phyloP scores from a whole-genome alignment of 108 stramenopile species.

The Schizochytrium sp. region DNA sequence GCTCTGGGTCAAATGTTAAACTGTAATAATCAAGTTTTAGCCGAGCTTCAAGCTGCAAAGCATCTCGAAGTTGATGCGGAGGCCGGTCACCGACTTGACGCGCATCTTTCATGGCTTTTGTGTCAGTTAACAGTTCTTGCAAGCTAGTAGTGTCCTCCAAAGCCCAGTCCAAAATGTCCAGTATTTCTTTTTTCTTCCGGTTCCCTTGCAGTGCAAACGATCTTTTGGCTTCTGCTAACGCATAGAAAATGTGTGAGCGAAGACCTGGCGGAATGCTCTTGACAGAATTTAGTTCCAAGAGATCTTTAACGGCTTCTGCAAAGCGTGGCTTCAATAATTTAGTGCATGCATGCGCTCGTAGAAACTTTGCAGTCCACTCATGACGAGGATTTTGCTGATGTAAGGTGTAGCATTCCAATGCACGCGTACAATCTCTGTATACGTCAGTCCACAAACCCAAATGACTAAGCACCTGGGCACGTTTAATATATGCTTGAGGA shows the following conservation, averaged over 20 bases:
- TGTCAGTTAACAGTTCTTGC: too few relatives aligned
- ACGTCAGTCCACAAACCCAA: not conserved
- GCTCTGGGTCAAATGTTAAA: too few relatives aligned
- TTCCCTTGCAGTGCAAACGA: not conserved
- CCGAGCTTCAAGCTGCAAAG: too few relatives aligned
- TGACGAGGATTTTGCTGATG: not conserved
- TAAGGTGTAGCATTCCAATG: not conserved
- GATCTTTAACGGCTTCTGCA: conserved; percentile 5
- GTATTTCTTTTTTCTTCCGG: not conserved
- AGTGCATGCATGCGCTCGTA: not conserved
- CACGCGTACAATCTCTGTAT: not conserved
- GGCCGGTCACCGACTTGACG: too few relatives aligned
- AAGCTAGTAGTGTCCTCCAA: not conserved
- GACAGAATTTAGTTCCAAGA: conserved; percentile 9
- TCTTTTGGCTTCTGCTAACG: not conserved
- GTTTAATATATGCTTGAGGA: too few relatives aligned
- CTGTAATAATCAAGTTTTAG: too few relatives aligned
- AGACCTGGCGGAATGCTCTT: not conserved
- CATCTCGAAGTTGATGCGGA: too few relatives aligned
- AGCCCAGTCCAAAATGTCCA: not conserved
- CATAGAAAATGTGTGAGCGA: not conserved
- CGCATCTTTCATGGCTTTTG: too few relatives aligned
- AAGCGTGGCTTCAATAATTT: not conserved
- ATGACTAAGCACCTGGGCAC: too few relatives aligned
- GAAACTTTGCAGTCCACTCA: not conserved